Percentiles rank a stretch among this genome's conserved stretches.
Evolutionary conservation across 768 basidiomycete genomes (phyloP).

Genomic region (Naganishia randhawae): DNA sequence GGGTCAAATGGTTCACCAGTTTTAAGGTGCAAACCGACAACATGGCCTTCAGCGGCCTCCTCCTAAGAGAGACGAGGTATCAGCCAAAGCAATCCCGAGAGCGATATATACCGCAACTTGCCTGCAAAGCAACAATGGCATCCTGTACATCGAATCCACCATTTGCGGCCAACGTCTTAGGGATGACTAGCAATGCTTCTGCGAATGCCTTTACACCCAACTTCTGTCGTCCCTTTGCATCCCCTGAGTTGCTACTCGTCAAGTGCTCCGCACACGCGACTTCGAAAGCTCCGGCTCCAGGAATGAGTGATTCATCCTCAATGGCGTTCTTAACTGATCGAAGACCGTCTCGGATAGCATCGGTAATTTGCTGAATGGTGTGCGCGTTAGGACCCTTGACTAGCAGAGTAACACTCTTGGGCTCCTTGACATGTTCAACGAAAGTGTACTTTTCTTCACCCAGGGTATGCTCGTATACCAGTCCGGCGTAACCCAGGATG

Average conservation of each 20-base stretch:
- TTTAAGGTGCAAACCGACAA: constrained; percentile 84
- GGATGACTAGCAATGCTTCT: constrained; percentile 87
- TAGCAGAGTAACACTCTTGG: constrained; percentile 89
- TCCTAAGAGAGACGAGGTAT: constrained; percentile 57
- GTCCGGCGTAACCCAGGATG: constrained; percentile 91
- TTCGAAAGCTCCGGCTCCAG: constrained; percentile 98
- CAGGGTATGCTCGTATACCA: constrained; percentile 97
- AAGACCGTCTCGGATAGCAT: constrained; percentile 94
- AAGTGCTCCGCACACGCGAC: constrained; percentile 84
- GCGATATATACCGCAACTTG: constrained; percentile 39
- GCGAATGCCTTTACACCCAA: constrained; percentile 97
- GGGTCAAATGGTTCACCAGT: constrained; percentile 97
- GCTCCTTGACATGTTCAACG: constrained; percentile 90
- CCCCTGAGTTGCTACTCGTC: constrained; percentile 70
- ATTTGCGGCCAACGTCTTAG: constrained; percentile 92
- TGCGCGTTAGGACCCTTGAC: constrained; percentile 96
- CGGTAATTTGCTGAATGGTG: constrained; percentile 93
- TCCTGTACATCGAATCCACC: constrained; percentile 98
- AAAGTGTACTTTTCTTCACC: constrained; percentile 99
- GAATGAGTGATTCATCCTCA: constrained; percentile 81
- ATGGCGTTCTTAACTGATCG: constrained; percentile 94
- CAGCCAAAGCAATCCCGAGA: constrained; percentile 45
- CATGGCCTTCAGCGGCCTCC: constrained; percentile 87
- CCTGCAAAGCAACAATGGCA: constrained; percentile 80
- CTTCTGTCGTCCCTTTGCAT: constrained; percentile 87